Percentiles rank a stretch among this genome's conserved stretches.
phyloP scores from a whole-genome alignment of 805 yeast genomes.

The Wickerhamomyces mucosus region DNA sequence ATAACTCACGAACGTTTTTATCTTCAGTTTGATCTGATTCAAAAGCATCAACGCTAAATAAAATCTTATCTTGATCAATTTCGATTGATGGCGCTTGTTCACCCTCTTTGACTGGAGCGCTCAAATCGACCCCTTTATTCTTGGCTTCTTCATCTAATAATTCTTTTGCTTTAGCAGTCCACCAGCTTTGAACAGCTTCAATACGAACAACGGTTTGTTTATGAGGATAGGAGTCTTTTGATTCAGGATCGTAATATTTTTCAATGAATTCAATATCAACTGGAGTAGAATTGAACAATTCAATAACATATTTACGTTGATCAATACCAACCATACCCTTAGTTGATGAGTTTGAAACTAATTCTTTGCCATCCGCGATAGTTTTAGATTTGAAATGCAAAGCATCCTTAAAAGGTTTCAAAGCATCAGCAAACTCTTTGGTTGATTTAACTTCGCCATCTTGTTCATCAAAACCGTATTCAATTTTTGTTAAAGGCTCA shows the following conservation, averaged over 20 bases:
- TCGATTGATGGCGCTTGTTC: slow-evolving; percentile 39
- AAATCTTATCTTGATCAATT: slow-evolving; percentile 35
- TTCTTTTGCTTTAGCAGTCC: slow-evolving; percentile 54
- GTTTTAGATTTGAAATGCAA: slow-evolving; percentile 71
- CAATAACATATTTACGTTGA: slow-evolving; percentile 75
- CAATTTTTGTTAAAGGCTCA: slow-evolving; percentile 21
- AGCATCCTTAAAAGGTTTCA: slow-evolving; percentile 56
- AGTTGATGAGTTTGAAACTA: slow-evolving; percentile 65
- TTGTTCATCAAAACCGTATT: slow-evolving; percentile 67
- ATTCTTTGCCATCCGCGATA: slow-evolving; percentile 34
- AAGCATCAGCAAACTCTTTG: slow-evolving; percentile 41
- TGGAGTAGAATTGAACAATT: slow-evolving; percentile 77
- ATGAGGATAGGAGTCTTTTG: slow-evolving; percentile 61
- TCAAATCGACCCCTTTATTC: slow-evolving; percentile 17
- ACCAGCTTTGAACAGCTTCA: slow-evolving; percentile 90
- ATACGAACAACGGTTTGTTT: slow-evolving; percentile 68
- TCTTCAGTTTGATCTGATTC: slow-evolving; percentile 34
- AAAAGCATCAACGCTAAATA: slow-evolving; percentile 56
- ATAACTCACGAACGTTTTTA: slow-evolving; percentile 50
- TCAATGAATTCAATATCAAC: slow-evolving; percentile 73
- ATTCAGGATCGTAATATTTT: slow-evolving; percentile 33
- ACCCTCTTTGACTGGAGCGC: slow-evolving; percentile 16
- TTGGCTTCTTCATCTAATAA: slow-evolving; percentile 25
- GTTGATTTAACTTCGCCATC: slow-evolving; percentile 39
- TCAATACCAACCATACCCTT: slow-evolving; percentile 86